Evolutionary conservation across 2,329 filamentous ascomycete species (phyloP).

Genomic region (Pseudogymnoascus sp.): DNA sequence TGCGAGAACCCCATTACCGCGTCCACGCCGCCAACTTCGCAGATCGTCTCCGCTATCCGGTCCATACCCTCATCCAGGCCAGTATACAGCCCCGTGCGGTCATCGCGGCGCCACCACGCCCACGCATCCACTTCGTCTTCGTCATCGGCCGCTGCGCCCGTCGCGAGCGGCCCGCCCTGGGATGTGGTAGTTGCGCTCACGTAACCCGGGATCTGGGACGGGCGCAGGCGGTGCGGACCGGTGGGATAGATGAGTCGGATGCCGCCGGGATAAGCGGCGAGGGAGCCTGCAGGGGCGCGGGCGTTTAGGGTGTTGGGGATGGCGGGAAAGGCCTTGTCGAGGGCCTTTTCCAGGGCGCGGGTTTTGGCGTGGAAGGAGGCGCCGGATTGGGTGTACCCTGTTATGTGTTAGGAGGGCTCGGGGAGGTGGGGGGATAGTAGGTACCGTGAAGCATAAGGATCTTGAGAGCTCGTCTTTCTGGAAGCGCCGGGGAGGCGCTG

Average conservation of each 20-base stretch:
- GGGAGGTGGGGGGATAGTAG: constrained; percentile 16
- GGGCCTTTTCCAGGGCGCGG: constrained; percentile 73
- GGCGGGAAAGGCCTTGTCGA: constrained; percentile 64
- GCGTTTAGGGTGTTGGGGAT: constrained; percentile 46
- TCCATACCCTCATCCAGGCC: constrained; percentile 63
- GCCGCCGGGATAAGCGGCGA: constrained; percentile 32
- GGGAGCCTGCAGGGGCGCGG: constrained; percentile 45
- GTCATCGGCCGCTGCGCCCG: constrained; percentile 34
- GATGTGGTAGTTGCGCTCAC: constrained; percentile 25
- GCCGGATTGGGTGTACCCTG: constrained; percentile 86
- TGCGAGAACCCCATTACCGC: constrained; percentile 79
- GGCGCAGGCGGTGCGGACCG: constrained; percentile 54
- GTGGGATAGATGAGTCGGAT: constrained; percentile 61
- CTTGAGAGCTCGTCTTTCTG: constrained; percentile 37
- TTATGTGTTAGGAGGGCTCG: background rate
- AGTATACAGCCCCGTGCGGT: constrained; percentile 56
- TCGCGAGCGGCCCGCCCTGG: constrained; percentile 26
- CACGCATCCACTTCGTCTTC: constrained; percentile 59
- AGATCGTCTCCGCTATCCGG: constrained; percentile 53
- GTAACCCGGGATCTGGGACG: constrained; percentile 65
- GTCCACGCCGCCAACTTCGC: constrained; percentile 60
- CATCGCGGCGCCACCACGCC: constrained; percentile 75
- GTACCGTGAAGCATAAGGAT: constrained; percentile 72
- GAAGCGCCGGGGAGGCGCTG: background rate
- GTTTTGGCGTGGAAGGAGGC: constrained; percentile 80